Conservation (phyloP, 768 basidiomycete species). For the Clitopilus hobsonii region DNA sequence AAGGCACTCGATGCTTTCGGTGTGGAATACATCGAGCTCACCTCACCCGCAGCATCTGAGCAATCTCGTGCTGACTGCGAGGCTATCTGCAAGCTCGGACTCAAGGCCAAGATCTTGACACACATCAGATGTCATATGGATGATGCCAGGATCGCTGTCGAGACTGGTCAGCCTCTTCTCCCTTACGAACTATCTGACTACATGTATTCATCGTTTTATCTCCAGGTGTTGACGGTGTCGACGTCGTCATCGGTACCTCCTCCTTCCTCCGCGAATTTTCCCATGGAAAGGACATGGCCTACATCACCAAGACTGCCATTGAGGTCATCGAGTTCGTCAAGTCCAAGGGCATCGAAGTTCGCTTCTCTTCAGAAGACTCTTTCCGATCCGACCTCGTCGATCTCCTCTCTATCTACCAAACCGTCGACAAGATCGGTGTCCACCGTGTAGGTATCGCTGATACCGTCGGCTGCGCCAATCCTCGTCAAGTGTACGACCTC, state of each 20-base stretch:
- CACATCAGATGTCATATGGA: slow-evolving; percentile 99
- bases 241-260: slow-evolving; percentile 98
- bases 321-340: slow-evolving; percentile 99
- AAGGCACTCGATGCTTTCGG: slow-evolving; percentile 98
- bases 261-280: slow-evolving; percentile 99
- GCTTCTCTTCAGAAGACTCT: slow-evolving; percentile 99
- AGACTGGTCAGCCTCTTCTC: slow-evolving; percentile 65
- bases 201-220: slow-evolving; percentile 5
- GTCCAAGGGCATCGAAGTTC: slow-evolving; percentile 98
- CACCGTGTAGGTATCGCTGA: slow-evolving; percentile 99
- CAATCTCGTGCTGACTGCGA: slow-evolving; percentile 93
- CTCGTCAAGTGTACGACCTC: slow-evolving; percentile 96
- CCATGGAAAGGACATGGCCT: slow-evolving; percentile 99
- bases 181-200: neutral
- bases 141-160: slow-evolving; percentile 95
- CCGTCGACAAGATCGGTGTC: slow-evolving; percentile 98
- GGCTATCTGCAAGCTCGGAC: slow-evolving; percentile 97
- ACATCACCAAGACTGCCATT: slow-evolving; percentile 98
- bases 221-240: slow-evolving; percentile 94
- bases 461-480: slow-evolving; percentile 98
- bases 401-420: slow-evolving; percentile 96
- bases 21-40: slow-evolving; percentile 99
- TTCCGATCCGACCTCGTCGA: slow-evolving; percentile 99
- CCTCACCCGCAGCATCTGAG: slow-evolving; percentile 95
- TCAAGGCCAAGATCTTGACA: slow-evolving; percentile 95